A percentile compares a stretch with the other conserved stretches of the same genome.
Evolutionary conservation across 2,329 filamentous ascomycete genomes (phyloP).

Genomic region (Botrytis tulipae): DNA sequence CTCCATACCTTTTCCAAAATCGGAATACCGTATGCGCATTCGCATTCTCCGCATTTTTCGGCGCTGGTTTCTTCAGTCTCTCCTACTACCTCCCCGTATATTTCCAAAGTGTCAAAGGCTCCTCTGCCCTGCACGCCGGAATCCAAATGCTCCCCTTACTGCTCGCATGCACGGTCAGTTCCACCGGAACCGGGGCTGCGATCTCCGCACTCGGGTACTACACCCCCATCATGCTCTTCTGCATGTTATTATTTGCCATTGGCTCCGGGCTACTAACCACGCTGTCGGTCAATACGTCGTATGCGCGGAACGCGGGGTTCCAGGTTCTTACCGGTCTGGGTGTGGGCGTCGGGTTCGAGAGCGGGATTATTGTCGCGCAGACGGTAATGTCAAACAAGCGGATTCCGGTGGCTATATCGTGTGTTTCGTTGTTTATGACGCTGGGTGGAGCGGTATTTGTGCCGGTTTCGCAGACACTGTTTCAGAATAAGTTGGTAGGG

Average conservation of each 20-base stretch:
- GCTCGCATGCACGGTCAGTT: constrained; percentile 43
- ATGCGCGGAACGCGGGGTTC: constrained; percentile 56
- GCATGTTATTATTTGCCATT: constrained; percentile 40
- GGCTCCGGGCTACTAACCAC: constrained; percentile 46
- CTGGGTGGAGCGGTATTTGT: constrained; percentile 66
- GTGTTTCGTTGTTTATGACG: constrained; percentile 60
- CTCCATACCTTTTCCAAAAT: constrained; percentile 39
- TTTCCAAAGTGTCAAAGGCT: constrained; percentile 39
- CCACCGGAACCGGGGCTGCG: constrained; percentile 42
- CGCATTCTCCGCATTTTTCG: constrained; percentile 29
- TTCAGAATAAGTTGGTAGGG: constrained; percentile 60
- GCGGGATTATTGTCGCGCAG: constrained; percentile 43
- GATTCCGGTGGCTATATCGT: constrained; percentile 52
- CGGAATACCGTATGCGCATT: constrained; percentile 28
- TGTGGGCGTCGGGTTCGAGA: constrained; percentile 31
- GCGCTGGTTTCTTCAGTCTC: constrained; percentile 34
- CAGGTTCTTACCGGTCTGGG: constrained; percentile 47
- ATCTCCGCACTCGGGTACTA: constrained; percentile 46
- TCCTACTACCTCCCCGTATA: constrained; percentile 38
- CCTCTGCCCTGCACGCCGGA: constrained; percentile 44
- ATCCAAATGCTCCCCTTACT: constrained; percentile 46
- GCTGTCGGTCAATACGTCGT: constrained; percentile 42
- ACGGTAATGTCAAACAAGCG: constrained; percentile 49
- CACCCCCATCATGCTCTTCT: constrained; percentile 45
- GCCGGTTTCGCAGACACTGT: constrained; percentile 62